Percentiles rank a stretch among this genome's conserved stretches.
Evolutionary conservation across 768 basidiomycete genomes (phyloP).

Genomic region (Lyophyllum decastes): DNA sequence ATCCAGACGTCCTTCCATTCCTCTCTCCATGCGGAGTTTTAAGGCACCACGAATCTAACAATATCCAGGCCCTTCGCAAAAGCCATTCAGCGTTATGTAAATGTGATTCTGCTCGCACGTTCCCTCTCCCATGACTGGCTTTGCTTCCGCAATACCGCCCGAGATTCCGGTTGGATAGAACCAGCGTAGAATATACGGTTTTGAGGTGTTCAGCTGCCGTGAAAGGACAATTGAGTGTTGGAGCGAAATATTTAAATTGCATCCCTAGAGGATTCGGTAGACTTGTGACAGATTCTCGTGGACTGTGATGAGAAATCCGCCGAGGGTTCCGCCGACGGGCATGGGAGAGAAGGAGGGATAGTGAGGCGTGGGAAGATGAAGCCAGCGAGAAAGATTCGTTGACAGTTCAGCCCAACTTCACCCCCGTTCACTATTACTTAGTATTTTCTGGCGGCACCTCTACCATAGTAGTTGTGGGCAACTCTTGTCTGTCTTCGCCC

Average conservation of each 20-base stretch:
- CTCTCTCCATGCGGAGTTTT: conserved; percentile 10
- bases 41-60: conserved; percentile 2
- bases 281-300: conserved; percentile 13
- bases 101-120: conserved; percentile 10
- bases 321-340: conserved; percentile 27
- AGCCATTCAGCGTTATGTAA: conserved; percentile 6
- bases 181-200: neutral
- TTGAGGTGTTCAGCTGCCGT: neutral
- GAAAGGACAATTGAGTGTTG: neutral
- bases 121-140: neutral
- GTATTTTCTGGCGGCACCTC: conserved; percentile 53
- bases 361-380: conserved; percentile 35
- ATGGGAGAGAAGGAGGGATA: conserved; percentile 26
- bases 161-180: neutral
- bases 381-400: conserved; percentile 31
- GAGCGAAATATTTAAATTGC: neutral
- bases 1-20: neutral
- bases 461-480: conserved; percentile 58
- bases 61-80: neutral
- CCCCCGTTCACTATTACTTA: conserved; percentile 50
- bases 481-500: conserved; percentile 35
- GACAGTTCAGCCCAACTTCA: conserved; percentile 35
- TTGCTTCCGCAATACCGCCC: neutral
- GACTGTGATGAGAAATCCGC: conserved; percentile 22
- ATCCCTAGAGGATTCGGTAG: neutral